Base-by-base conservation (phyloP, 2,329 filamentous ascomycete species). In the Colletotrichum coccodes region DNA sequence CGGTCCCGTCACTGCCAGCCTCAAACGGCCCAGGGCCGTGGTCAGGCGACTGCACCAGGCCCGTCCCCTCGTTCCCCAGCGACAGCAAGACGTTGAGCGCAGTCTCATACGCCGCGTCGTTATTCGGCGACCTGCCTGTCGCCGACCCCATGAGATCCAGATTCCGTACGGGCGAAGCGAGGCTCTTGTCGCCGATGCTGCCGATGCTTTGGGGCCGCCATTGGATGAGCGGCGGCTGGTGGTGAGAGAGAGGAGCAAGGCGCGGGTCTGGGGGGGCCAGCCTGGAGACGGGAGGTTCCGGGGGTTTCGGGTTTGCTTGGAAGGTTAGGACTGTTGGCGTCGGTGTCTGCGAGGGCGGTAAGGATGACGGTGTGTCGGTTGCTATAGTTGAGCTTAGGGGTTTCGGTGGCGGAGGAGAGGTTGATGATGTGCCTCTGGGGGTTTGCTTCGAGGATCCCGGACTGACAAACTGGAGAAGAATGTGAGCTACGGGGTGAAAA, bases 31-130 rank as follows among this genome's bases (percentile, higher is more conserved):
- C 64, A 0, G 64, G 42, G 4, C 46, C 36, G 16, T 44, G 52
- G 11, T 46, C 52, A 9, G 61, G 59, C 2, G 59, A 61, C 14
- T 47, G 54, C 3, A 40, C 32, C 30, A 49, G 23, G 32, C 34
- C 58, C 1, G 50, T 49, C 7, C 64, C 62, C 36, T 77, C 74
- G 18, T 72, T 72, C 2, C 80, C 78, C 4, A 83, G 73, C 0
- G 79, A 78, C 3, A 79, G 57, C 3, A 80, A 71, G 0, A 75
- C 79, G 32, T 79, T 74, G 11, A 80, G 71, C 3, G 79, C 79
- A 5, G 76, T 78, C 64, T 80, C 75, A 54, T 79, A 80, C 9
- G 70, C 62, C 3, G 60, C 58, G 28, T 70, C 61, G 16, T 54
- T 64, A 3, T 49, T 54, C 1, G 62, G 62, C 3, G 50, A 60